Base-by-base conservation (phyloP, 768 basidiomycete genomes). In the Hygrocybe punicea region DNA sequence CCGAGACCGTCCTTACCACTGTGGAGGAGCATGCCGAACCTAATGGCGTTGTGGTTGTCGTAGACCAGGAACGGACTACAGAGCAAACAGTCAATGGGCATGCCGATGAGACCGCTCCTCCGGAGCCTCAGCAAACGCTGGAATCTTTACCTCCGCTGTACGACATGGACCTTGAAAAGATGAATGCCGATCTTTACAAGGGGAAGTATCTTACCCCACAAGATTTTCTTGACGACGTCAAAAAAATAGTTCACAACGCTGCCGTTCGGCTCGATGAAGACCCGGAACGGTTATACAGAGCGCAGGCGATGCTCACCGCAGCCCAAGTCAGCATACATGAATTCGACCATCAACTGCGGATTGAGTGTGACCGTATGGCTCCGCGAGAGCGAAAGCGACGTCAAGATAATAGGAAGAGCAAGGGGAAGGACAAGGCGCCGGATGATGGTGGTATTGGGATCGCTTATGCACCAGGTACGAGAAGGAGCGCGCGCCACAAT, bases 291-390 rank as follows among this genome's bases (percentile, higher is more conserved):
- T 69, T 91, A 42, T 81, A 83, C 65, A 88, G 87, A 60, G 91
- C 96, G 0, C 88, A 92, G 59, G 87, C 91, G 37, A 92, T 99
- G 92, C 83, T 86, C 60, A 92, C 85, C 21, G 88, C 91, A 16
- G 80, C 91, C 1, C 80, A 97, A 66, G 87, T 95, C 61, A 87
- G 90, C 75, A 83, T 93, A 55, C 84, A 89, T 63, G 89, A 91
- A 65, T 92, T 94, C 63, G 94, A 96, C 65, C 78, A 81, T 1
- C 79, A 82, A 52, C 88, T 97, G 69, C 76, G 78, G 51, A 57
- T 85, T 25, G 96, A 98, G 69, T 98, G 95, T 69, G 86, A 89
- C 67, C 79, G 90, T 60, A 94, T 95, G 90, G 89, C 91, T 13
- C 79, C 71, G 37, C 77, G 86, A 51, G 90, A 95, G 67, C 74